Base-by-base conservation (phyloP, 768 basidiomycete genomes). In the Phanerochaete carnosa region DNA sequence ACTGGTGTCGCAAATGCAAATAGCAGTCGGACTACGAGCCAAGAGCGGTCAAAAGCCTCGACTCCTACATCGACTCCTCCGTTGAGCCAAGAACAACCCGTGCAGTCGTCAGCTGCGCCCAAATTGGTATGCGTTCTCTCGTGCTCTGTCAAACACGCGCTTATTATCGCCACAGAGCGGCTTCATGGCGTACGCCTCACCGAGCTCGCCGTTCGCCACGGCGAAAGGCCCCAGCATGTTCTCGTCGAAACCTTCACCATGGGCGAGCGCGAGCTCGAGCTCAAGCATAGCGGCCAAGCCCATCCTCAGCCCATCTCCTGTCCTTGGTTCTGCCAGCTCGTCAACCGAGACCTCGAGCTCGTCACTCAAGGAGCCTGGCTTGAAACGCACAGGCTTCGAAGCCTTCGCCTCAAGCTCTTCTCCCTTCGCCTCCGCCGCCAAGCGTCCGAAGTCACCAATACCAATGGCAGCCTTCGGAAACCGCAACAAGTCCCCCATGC, bases 111-210 rank as follows among this genome's bases (percentile, higher is more conserved):
- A 0, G 73, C 77, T 4, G 65, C 75, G 57, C 71, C 79, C 23
- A 81, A 85, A 73, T 66, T 78, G 59, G 87, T 86, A 65, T 61
- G 82, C 77, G 53, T 53, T 64, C 8, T 30, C 60, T 64, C 53
- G 57, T 62, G 28, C 55, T 46, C 43, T 45, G 49, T 29, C 59
- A 55, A 62, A 32, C 54, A 15, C 45, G 47, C 15, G 33, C 51
- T 58, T 9, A 53, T 26, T 22, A 22, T 22, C 15, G 49, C 47
- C 57, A 35, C 54, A 89, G 88, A 76, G 82, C 56, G 90, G 90
- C 26, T 93, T 93, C 72, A 86, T 87, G 82, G 87, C 89, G 1
- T 93, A 91, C 66, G 90, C 90, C 13, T 87, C 89, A 2, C 76
- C 83, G 12, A 80, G 77, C 58, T 92, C 90, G 1, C 90, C 90